These are phyloP conservation scores for Tetrahymena thermophila DNA, from an alignment of 73 alveolate species.

Conservation along the genomic window DNA sequence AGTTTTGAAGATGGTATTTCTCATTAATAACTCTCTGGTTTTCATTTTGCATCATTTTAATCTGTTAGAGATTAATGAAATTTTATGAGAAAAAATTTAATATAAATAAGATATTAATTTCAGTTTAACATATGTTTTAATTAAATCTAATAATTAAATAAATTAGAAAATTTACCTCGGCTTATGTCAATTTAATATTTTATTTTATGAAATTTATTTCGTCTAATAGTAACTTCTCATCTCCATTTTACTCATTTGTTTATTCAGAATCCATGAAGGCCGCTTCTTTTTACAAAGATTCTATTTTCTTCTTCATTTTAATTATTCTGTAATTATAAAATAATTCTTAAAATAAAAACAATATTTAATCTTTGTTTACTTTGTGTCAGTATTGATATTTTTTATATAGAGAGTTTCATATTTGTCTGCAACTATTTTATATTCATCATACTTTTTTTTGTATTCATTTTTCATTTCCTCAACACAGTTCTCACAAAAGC, in stretches of 20 bases:
- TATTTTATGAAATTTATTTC: neutral
- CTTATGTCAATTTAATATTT: neutral
- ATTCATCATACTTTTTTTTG: neutral
- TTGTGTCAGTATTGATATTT: neutral
- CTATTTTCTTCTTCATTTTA: neutral
- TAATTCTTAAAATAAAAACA: neutral
- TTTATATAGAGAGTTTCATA: neutral
- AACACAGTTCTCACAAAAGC: neutral
- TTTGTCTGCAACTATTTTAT: neutral
- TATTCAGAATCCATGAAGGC: neutral
- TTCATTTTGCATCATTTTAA: neutral
- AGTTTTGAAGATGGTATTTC: neutral
- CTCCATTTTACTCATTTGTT: neutral
- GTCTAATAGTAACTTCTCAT: neutral
- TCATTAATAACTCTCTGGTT: neutral
- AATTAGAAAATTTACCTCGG: neutral
- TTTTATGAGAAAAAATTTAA: too few species aligned
- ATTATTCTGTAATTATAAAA: neutral
- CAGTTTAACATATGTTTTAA: too few species aligned
- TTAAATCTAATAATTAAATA: too few species aligned
- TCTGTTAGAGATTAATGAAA: neutral
- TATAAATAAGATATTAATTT: too few species aligned
- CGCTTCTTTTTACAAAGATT: neutral
- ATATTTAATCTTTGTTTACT: neutral
- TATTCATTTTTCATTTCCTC: neutral